Percentiles rank a stretch among this genome's conserved stretches.
Conservation (phyloP, 1,284 basidiomycete genomes). For the Leccinum pachyderme region DNA sequence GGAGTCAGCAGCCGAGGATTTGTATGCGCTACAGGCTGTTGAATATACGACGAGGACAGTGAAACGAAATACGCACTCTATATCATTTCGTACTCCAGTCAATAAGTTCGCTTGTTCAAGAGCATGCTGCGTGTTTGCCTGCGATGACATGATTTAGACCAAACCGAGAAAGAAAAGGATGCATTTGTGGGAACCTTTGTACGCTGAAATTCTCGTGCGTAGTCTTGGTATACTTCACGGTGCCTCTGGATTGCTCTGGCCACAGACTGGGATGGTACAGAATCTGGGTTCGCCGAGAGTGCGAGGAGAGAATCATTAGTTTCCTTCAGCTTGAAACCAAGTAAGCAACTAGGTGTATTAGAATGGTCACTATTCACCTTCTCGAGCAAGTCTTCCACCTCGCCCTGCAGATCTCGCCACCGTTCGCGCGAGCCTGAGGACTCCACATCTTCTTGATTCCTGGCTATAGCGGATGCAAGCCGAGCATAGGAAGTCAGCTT, state of each 20-base stretch:
- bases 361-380: constrained; percentile 57
- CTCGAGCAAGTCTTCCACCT: constrained; percentile 84
- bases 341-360: constrained; percentile 11
- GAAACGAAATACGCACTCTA: constrained; percentile 63
- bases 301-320: constrained; percentile 74
- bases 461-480: constrained; percentile 74
- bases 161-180: background rate
- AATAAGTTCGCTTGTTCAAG: constrained; percentile 86
- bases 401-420: constrained; percentile 80
- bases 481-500: constrained; percentile 90
- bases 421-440: constrained; percentile 65
- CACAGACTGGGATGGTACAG: constrained; percentile 81
- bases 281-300: constrained; percentile 64
- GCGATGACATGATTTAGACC: constrained; percentile 6
- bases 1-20: constrained; percentile 84
- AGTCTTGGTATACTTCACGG: constrained; percentile 87
- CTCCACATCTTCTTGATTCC: constrained; percentile 64
- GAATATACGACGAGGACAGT: background rate
- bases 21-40: constrained; percentile 65
- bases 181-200: constrained; percentile 62
- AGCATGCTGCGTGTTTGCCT: constrained; percentile 82
- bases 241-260: constrained; percentile 88
- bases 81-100: constrained; percentile 92
- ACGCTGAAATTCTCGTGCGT: constrained; percentile 76
- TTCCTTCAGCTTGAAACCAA: constrained; percentile 68